A percentile compares a stretch with the other conserved stretches of the same genome.
These are phyloP conservation scores for Solanum pinnatisectum DNA, from an alignment of 257 asterid genomes.

Conservation along the genomic window DNA sequence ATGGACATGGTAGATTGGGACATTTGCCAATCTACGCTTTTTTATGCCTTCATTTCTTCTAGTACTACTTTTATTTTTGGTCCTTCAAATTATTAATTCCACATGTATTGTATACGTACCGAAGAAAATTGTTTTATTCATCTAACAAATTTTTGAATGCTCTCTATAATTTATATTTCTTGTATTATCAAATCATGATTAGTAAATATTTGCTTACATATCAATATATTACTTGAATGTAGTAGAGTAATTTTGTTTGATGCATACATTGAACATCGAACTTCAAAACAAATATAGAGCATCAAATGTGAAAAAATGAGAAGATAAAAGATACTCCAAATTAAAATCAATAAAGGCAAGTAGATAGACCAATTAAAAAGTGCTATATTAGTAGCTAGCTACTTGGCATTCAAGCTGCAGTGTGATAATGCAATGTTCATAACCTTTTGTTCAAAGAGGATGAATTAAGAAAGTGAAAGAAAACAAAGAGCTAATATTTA, in stretches of 20 bases:
- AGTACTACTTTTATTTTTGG: not conserved
- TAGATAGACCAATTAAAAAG: not conserved
- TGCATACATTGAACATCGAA: not conserved
- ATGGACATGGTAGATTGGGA: not conserved
- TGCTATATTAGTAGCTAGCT: not conserved
- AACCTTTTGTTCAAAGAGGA: not conserved
- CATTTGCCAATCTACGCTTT: not conserved
- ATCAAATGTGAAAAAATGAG: accelerated
- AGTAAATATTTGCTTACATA: not conserved
- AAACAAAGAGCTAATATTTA: not conserved
- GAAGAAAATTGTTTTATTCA: not conserved
- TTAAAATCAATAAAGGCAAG: not conserved
- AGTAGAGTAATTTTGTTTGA: not conserved
- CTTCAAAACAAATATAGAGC: not conserved
- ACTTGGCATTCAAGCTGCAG: not conserved
- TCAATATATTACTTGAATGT: not conserved
- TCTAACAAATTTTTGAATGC: too few species aligned
- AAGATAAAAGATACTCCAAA: not conserved
- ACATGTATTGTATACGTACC: not conserved
- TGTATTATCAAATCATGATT: not conserved
- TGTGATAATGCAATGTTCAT: not conserved
- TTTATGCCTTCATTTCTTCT: not conserved
- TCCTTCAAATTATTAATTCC: not conserved
- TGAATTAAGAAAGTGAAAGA: not conserved
- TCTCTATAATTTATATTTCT: not conserved